Conservation (phyloP, 1,139 yeast genomes). For the Taphrina communis region DNA sequence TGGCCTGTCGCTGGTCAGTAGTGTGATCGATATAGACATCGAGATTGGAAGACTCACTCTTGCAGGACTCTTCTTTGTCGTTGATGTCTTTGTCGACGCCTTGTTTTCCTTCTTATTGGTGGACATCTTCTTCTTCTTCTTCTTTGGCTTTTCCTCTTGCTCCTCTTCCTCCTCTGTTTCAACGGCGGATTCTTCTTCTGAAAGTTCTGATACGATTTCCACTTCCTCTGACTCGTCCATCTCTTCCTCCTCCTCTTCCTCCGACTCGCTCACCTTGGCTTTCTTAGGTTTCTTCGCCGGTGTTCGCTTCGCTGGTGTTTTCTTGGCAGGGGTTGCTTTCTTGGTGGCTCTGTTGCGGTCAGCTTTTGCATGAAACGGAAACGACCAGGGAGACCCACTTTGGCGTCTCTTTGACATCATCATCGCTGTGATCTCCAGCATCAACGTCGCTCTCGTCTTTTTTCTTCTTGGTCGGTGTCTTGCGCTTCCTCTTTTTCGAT, state of each 20-base stretch:
- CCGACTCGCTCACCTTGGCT: slow-evolving; percentile 9
- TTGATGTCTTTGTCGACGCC: background rate
- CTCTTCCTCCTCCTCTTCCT: slow-evolving; percentile 5
- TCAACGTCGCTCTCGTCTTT: background rate
- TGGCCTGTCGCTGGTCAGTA: background rate
- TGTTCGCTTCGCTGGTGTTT: slow-evolving; percentile 39
- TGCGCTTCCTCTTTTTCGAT: slow-evolving; percentile 16
- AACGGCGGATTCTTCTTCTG: slow-evolving; percentile 21
- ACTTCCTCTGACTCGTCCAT: background rate
- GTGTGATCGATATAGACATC: too few species aligned
- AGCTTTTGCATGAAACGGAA: background rate
- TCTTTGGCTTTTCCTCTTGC: background rate
- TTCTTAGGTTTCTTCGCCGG: slow-evolving; percentile 32
- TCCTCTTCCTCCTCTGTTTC: slow-evolving; percentile 22
- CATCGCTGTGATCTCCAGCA: background rate
- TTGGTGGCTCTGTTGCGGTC: background rate
- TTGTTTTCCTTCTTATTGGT: background rate
- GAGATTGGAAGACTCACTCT: background rate
- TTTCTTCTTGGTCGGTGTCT: slow-evolving; percentile 8
- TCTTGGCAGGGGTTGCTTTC: slow-evolving; percentile 41
- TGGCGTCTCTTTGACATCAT: slow-evolving; percentile 3
- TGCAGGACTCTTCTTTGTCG: slow-evolving; percentile 9
- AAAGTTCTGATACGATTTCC: slow-evolving; percentile 1
- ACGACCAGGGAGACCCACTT: background rate
- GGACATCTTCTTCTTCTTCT: slow-evolving; percentile 3